Conservation (phyloP, 441 rosid species). For the Codiaeum variegatum region DNA sequence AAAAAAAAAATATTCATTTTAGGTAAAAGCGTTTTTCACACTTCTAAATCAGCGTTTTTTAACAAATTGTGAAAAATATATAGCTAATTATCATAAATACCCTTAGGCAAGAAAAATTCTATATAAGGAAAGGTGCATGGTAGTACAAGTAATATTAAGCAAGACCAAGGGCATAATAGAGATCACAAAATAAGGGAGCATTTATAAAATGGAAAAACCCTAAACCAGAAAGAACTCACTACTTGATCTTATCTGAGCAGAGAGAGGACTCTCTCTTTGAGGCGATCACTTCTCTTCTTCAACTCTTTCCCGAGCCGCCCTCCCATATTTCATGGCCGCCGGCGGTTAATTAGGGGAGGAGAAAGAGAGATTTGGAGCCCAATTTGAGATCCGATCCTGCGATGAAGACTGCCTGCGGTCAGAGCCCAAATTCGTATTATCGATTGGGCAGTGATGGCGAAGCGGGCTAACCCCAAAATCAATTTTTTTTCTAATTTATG, state of each 20-base stretch:
- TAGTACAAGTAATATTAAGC: not conserved
- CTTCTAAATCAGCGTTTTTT: too few species aligned
- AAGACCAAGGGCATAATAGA: not conserved
- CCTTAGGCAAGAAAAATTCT: not conserved
- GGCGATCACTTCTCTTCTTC: not conserved
- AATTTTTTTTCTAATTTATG: not conserved
- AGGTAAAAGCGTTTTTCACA: too few species aligned
- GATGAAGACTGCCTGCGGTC: constrained; percentile 71
- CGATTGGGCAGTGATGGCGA: constrained; percentile 44
- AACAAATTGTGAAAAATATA: too few species aligned
- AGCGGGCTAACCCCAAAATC: constrained; percentile 38
- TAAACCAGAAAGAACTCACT: not conserved
- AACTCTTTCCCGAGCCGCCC: constrained; percentile 30
- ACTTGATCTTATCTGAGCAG: constrained; percentile 80
- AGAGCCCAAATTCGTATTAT: constrained; percentile 33
- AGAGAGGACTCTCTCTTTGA: constrained; percentile 16
- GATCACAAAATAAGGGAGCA: not conserved
- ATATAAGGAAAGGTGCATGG: not conserved
- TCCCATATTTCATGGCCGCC: constrained; percentile 21
- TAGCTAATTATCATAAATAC: not conserved
- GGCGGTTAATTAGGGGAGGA: constrained; percentile 32
- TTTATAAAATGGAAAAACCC: constrained; percentile 21
- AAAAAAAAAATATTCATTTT: too few species aligned
- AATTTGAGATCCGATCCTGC: constrained; percentile 32
- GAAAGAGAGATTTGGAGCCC: constrained; percentile 17